These are phyloP conservation scores for Skeletonema costatum DNA, from an alignment of 108 stramenopile genomes.

Conservation along the genomic window DNA sequence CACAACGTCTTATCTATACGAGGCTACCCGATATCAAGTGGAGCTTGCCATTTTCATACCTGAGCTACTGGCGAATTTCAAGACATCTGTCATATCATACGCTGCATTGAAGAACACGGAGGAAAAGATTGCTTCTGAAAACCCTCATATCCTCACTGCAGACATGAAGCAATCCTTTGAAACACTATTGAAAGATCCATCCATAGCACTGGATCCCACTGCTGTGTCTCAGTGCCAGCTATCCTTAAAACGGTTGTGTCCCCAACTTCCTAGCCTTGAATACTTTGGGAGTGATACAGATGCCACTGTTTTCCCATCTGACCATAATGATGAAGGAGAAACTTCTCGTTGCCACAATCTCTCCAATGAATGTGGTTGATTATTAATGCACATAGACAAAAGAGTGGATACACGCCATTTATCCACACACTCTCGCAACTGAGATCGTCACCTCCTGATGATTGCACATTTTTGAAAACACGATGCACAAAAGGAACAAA, in stretches of 20 bases:
- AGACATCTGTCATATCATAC: not conserved
- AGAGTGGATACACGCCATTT: not conserved
- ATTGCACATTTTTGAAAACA: not conserved
- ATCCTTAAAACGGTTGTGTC: not conserved
- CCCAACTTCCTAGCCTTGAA: not conserved
- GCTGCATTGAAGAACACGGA: constrained; percentile 18
- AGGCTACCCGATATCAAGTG: constrained; percentile 21
- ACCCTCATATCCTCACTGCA: not conserved
- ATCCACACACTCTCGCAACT: not conserved
- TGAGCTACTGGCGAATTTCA: constrained; percentile 2
- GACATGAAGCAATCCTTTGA: not conserved
- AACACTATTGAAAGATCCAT: not conserved
- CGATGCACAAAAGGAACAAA: not conserved
- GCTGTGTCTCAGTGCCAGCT: not conserved
- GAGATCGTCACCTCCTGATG: not conserved
- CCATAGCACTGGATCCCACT: not conserved
- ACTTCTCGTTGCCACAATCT: not conserved
- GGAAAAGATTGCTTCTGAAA: constrained; percentile 6
- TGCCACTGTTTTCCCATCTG: not conserved
- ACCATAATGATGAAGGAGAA: not conserved
- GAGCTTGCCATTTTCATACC: constrained; percentile 22
- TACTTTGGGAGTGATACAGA: not conserved
- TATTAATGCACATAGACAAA: not conserved
- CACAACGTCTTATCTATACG: constrained; percentile 7
- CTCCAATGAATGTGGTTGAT: not conserved